A percentile compares a stretch with the other conserved stretches of the same genome.
Evolutionary conservation across 441 rosid genomes (phyloP).

Genomic region (Breynia disticha): DNA sequence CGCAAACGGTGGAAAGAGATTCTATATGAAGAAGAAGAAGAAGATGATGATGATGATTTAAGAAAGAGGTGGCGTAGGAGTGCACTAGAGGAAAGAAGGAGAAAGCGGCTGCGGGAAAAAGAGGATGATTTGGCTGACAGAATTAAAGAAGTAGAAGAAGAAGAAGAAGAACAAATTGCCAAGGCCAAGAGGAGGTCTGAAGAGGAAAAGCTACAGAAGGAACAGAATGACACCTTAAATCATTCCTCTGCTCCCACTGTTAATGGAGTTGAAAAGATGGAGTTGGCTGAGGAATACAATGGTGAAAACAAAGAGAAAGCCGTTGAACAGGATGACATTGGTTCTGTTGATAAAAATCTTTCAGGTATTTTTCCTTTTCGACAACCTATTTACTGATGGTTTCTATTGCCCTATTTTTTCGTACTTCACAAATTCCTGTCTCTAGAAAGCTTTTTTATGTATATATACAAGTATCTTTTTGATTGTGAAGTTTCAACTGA

Average conservation of each 20-base stretch:
- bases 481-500: no score
- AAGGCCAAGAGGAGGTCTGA: conserved; percentile 75
- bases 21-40: conserved; percentile 74
- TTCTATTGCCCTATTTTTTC: no score
- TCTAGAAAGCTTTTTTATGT: neutral
- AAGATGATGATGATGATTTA: conserved; percentile 78
- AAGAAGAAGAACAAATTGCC: conserved; percentile 78
- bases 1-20: conserved; percentile 85
- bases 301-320: conserved; percentile 32
- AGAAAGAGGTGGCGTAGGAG: conserved; percentile 80
- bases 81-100: conserved; percentile 66
- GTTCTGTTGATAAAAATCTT: conserved; percentile 29
- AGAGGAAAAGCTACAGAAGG: conserved; percentile 68
- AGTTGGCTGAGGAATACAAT: conserved; percentile 24
- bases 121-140: conserved; percentile 79
- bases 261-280: conserved; percentile 38
- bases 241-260: conserved; percentile 36
- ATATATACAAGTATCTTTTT: no score
- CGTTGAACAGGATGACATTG: conserved; percentile 26
- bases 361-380: conserved; percentile 12
- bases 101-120: conserved; percentile 64
- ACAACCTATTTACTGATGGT: no score
- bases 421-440: neutral
- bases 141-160: conserved; percentile 77
- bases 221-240: conserved; percentile 48